phyloP scores from a whole-genome alignment of 306 rosid genomes.

The Betula pendula region DNA sequence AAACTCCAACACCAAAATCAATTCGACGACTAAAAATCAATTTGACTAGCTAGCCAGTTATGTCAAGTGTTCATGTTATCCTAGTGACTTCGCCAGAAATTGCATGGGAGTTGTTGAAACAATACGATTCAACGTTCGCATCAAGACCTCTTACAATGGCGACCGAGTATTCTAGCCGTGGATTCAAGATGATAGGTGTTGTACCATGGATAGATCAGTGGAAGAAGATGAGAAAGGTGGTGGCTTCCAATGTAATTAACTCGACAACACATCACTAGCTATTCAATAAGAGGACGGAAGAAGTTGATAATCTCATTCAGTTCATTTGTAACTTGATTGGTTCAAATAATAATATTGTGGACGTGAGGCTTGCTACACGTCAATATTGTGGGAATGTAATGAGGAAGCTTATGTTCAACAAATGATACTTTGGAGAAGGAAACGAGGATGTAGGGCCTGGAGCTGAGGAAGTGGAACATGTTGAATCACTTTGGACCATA shows the following conservation, averaged over 20 bases:
- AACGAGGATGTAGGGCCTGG: slow-evolving; percentile 45
- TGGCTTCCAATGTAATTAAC: slow-evolving; percentile 17
- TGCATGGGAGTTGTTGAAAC: slow-evolving; percentile 41
- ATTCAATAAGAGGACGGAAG: slow-evolving; percentile 34
- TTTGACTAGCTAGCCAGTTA: no score
- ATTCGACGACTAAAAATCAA: no score
- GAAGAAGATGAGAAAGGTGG: slow-evolving; percentile 39
- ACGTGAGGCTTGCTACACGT: slow-evolving; percentile 15
- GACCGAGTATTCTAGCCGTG: slow-evolving; percentile 11
- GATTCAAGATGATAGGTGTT: slow-evolving; percentile 2
- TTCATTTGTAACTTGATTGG: slow-evolving; percentile 30
- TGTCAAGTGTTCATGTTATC: slow-evolving; percentile 41
- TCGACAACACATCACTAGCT: slow-evolving; percentile 25
- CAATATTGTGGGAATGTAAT: slow-evolving; percentile 36
- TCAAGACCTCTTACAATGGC: slow-evolving; percentile 35
- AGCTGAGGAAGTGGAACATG: slow-evolving; percentile 38
- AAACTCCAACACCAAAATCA: no score
- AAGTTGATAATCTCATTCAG: slow-evolving; percentile 40
- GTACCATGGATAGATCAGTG: slow-evolving; percentile 33
- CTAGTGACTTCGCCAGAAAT: slow-evolving; percentile 33
- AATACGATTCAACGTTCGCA: slow-evolving; percentile 39
- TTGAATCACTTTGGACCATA: slow-evolving; percentile 23
- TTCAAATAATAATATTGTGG: no score
- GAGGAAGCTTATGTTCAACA: slow-evolving; percentile 32
- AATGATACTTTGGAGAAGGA: slow-evolving; percentile 39